These are phyloP conservation scores for Xylaria multiplex DNA, from an alignment of 2,329 filamentous ascomycete genomes.

Conservation along the genomic window DNA sequence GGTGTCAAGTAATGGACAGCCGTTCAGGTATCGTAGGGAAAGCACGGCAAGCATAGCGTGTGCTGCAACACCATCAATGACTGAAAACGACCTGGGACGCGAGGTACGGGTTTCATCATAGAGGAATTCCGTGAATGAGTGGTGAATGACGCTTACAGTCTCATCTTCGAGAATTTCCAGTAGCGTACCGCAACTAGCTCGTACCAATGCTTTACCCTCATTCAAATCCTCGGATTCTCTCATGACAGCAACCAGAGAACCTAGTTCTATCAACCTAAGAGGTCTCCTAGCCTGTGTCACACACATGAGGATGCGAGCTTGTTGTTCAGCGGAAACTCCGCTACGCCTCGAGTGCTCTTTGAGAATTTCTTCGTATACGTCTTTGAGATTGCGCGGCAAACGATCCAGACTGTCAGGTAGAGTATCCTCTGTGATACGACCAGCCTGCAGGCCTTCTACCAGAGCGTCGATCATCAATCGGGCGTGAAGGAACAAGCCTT, in stretches of 20 bases:
- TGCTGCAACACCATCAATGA: too few relatives aligned
- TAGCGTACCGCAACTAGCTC: conserved; percentile 13
- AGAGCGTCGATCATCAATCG: conserved; percentile 55
- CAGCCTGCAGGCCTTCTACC: conserved; percentile 42
- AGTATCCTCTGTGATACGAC: conserved; percentile 43
- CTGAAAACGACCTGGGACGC: too few relatives aligned
- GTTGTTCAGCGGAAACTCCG: conserved; percentile 4
- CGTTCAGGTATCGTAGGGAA: too few relatives aligned
- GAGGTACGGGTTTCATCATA: too few relatives aligned
- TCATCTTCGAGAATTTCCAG: conserved; percentile 19
- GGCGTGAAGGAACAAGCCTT: conserved; percentile 59
- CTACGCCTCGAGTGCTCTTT: conserved; percentile 12
- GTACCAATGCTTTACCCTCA: conserved; percentile 6
- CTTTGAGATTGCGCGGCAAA: conserved; percentile 2
- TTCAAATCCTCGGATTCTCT: conserved; percentile 14
- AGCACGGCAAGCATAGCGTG: too few relatives aligned
- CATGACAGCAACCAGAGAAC: too few relatives aligned
- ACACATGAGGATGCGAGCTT: conserved; percentile 18
- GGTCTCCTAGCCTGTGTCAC: conserved; percentile 22
- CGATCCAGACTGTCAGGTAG: conserved; percentile 52
- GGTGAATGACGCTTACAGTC: conserved; percentile 21
- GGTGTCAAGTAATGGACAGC: too few relatives aligned
- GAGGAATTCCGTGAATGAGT: conserved; percentile 18
- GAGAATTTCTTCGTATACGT: conserved; percentile 50
- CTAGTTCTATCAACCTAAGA: conserved; percentile 10